Percentiles rank a stretch among this genome's conserved stretches.
Conservation (phyloP, 768 basidiomycete genomes). For the Heimioporus sp. region DNA sequence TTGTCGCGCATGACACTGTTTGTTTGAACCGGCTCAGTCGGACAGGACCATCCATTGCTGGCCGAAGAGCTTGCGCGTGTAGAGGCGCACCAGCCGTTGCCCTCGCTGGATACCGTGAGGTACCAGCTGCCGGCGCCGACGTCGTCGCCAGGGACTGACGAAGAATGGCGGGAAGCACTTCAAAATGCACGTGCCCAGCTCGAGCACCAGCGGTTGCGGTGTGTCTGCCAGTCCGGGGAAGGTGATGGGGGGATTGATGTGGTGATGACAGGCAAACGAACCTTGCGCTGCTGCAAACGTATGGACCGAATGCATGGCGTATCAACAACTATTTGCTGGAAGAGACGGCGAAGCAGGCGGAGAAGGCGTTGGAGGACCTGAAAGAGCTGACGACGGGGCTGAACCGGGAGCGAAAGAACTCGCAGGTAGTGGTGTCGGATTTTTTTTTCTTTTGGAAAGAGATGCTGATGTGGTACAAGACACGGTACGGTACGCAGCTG, state of each 20-base stretch:
- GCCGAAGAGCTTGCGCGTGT: conserved; percentile 74
- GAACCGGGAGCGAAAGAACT: conserved; percentile 86
- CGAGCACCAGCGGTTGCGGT: conserved; percentile 85
- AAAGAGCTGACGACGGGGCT: conserved; percentile 79
- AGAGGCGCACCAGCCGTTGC: conserved; percentile 62
- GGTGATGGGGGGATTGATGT: conserved; percentile 1
- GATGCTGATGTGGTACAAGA: conserved; percentile 42
- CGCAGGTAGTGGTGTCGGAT: conserved; percentile 49
- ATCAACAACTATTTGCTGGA: conserved; percentile 89
- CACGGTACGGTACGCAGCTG: conserved; percentile 74
- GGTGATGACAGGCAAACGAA: conserved; percentile 66
- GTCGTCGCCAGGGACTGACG: conserved; percentile 60
- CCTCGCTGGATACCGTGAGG: conserved; percentile 66
- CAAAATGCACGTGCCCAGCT: conserved; percentile 79
- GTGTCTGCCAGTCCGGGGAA: conserved; percentile 11
- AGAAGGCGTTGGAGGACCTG: conserved; percentile 71
- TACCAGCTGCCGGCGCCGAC: conserved; percentile 74
- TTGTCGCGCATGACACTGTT: not conserved
- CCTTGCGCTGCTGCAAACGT: conserved; percentile 75
- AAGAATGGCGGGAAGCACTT: conserved; percentile 73
- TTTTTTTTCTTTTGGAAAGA: too few relatives aligned
- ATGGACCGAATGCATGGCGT: conserved; percentile 89
- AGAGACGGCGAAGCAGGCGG: conserved; percentile 66
- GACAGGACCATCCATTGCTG: conserved; percentile 65
- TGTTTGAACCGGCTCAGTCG: not conserved